Percentiles rank a stretch among this genome's conserved stretches.
Evolutionary conservation across 2,329 filamentous ascomycete genomes (phyloP).

Genomic region (Pyrenophora seminiperda): DNA sequence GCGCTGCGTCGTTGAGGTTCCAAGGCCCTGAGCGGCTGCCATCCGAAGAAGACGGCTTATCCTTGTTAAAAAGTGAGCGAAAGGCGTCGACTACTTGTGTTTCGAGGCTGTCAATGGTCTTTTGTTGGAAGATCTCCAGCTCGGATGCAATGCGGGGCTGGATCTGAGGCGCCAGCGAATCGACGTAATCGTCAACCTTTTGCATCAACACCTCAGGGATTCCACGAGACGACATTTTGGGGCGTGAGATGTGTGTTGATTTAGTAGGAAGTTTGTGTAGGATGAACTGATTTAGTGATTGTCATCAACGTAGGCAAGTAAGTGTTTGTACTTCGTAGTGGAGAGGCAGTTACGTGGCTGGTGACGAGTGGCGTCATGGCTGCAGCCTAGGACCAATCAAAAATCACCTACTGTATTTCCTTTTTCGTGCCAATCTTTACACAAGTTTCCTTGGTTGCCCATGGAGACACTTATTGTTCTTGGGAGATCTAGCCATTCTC

Average conservation of each 20-base stretch:
- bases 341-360: slow-evolving; percentile 5
- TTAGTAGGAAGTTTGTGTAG: not conserved
- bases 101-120: slow-evolving; percentile 40
- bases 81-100: slow-evolving; percentile 39
- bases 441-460: not conserved
- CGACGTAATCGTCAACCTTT: slow-evolving; percentile 39
- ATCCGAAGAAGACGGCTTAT: slow-evolving; percentile 22
- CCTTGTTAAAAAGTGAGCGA: slow-evolving; percentile 34
- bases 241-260: not conserved
- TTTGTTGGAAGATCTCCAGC: slow-evolving; percentile 38
- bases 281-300: not conserved
- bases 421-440: not conserved
- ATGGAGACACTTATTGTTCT: too few species aligned
- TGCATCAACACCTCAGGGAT: slow-evolving; percentile 33
- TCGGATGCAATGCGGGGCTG: slow-evolving; percentile 40
- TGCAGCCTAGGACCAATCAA: not conserved
- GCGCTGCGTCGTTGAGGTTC: slow-evolving; percentile 34
- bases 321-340: not conserved
- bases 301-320: not conserved
- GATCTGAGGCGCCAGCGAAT: slow-evolving; percentile 39
- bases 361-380: slow-evolving; percentile 3
- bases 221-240: slow-evolving; percentile 25
- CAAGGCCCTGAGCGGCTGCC: slow-evolving; percentile 24
- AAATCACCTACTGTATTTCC: not conserved
- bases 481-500: too few species aligned